Base-by-base conservation (phyloP, 148 eudicot genomes). In the Oxyria digyna region DNA sequence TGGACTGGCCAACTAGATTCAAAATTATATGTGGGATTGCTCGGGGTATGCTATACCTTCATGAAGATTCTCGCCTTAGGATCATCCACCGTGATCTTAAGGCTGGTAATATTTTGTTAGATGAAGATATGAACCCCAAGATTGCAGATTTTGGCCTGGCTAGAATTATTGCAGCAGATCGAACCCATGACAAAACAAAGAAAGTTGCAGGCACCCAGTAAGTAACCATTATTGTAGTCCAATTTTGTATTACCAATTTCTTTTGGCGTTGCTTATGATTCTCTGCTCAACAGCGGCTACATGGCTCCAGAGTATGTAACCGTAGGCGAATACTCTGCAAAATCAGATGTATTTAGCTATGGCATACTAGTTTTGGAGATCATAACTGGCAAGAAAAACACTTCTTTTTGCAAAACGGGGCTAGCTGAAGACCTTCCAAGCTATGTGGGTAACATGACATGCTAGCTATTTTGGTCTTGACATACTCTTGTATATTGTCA, bases 61-160 rank as follows among this genome's bases (percentile, higher is more conserved):
- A 79, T 68, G 76, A 84, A 69, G 83, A 81, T 71, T 84, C 87
- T 24, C 74, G 85, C 15, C 78, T 79, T 45, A 73, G 76, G 68
- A 77, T 81, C 37, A 70, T 83, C 20, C 84, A 83, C 38, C 75
- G 81, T 18, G 84, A 81, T 76, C 76, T 83, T 1, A 84, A 84
- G 43, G 76, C 82, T 0, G 71, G 81, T 27, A 84, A 78, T 59
- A 35, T 81, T 12, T 50, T 81, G 57, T 42, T 81, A 35, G 84
- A 81, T 29, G 77, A 37, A 4, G 79, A 69, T 63, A 75, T 78
- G 81, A 78, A 78, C 62, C 84, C 81, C 0, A 81, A 81, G 63
- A 24, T 81, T 67, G 54, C 79, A 0, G 81, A 81, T 54, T 81
- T 81, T 62, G 81, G 79, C 41, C 72, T 78, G 77, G 81, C 81